phyloP scores from a whole-genome alignment of 2,329 filamentous ascomycete species.

The Elsinoe perseae region DNA sequence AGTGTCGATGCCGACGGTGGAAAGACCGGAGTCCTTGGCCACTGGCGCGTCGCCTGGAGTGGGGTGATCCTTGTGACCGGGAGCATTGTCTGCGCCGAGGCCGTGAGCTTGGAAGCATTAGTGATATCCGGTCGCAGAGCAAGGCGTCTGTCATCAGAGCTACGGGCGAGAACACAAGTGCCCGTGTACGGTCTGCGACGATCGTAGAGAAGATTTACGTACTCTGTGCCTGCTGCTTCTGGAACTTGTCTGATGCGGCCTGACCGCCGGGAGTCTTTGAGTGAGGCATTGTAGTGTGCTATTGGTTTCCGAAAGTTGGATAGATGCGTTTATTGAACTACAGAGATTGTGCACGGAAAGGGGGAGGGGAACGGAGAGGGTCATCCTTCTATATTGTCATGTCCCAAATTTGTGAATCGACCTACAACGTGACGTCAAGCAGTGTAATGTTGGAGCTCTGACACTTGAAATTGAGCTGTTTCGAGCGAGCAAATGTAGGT shows the following conservation, averaged over 20 bases:
- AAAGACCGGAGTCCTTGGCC: constrained; percentile 28
- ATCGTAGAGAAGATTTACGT: no score
- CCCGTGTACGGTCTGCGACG: no score
- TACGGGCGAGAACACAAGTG: background rate
- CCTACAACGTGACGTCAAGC: constrained; percentile 15
- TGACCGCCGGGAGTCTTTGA: constrained; percentile 27
- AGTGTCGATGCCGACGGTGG: constrained; percentile 27
- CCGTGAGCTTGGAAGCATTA: constrained; percentile 23
- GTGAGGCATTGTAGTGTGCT: constrained; percentile 19
- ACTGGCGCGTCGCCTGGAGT: constrained; percentile 28
- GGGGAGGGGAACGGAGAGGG: background rate
- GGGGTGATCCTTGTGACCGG: constrained; percentile 25
- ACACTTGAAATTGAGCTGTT: background rate
- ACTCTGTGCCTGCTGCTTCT: constrained; percentile 31
- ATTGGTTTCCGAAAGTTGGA: background rate
- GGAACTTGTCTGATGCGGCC: constrained; percentile 28
- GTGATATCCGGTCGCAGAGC: background rate
- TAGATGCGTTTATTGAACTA: no score
- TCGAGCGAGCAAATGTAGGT: background rate
- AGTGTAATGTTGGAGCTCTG: constrained; percentile 6
- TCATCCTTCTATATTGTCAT: background rate
- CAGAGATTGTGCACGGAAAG: no score
- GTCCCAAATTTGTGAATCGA: background rate
- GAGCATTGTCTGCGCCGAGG: constrained; percentile 28
- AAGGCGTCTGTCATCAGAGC: background rate